Evolutionary conservation across 179 eudicot genomes (phyloP), one percentile per base, ranked within the genome.

Genomic region (Spinacia oleracea): DNA sequence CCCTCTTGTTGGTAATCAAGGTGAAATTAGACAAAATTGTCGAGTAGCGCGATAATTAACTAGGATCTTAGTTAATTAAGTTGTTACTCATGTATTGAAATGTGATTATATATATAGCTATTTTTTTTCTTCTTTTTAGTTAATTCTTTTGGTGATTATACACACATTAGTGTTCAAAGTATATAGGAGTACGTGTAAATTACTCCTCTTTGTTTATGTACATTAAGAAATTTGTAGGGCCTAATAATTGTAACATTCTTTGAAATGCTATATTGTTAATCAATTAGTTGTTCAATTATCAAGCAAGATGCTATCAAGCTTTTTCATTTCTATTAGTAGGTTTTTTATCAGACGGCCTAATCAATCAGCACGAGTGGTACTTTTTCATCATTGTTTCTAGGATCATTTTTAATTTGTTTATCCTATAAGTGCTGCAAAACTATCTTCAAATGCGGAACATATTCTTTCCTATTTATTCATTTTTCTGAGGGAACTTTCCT

Each of bases 1-100:
- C 55, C 89, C 89, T 31, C 87, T 85, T 32, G 70, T 84, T n/a
- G 89, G 84, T 11, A 51, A 53, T 5, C 16, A 80, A 16, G 89
- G 84, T 4, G 84, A 87, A 75, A 68, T 87, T 59, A 82, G 91
- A 72, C 73, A 50, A 42, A 76, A 88, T 58, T 87, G 91, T 82
- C 83, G 88, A 9, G 15, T 35, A 78, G 58, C 56, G 81, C 85
- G 34, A 81, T 86, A 48, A 68, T 69, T 48, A 35, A 18, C 53
- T 48, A 15, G 53, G 53, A 12, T 64, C 5, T 21, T 4, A 55
- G 48, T 25, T 55, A 4, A 58, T 21, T 38, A 29, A 51, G 3
- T 71, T 27, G 42, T 46, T 35, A 25, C 27, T 32, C n/a, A 3
- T 42, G 51, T 80, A 4, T 45, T 18, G 5, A 62, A 23, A 48